phyloP scores from a whole-genome alignment of 768 basidiomycete species.

The Suillus luteus region DNA sequence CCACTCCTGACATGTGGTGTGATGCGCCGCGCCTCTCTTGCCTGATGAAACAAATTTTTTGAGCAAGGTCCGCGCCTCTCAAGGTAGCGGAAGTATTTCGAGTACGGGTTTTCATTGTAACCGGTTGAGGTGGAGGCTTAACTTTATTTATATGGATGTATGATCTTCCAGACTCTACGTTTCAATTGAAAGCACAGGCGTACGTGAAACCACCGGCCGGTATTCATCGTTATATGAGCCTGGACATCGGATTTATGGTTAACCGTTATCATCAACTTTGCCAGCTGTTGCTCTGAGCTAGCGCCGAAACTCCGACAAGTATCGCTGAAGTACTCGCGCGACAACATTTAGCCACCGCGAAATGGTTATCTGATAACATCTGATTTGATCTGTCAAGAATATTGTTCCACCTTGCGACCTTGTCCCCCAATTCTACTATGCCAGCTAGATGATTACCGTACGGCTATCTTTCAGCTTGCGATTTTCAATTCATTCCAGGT shows the following conservation, averaged over 20 bases:
- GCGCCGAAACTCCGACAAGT: conserved; percentile 4
- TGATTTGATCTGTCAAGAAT: not conserved
- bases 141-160: not conserved
- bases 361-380: not conserved
- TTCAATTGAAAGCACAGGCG: too few relatives aligned
- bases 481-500: not conserved
- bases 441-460: too few relatives aligned
- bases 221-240: not conserved
- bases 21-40: not conserved
- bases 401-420: not conserved
- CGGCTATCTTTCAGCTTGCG: too few relatives aligned
- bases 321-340: not conserved
- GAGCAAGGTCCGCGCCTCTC: not conserved
- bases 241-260: not conserved
- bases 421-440: too few relatives aligned
- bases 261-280: not conserved
- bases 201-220: not conserved
- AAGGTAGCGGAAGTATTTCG: too few relatives aligned
- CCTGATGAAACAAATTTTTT: not conserved
- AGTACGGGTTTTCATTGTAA: too few relatives aligned
- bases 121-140: not conserved
- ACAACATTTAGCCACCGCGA: not conserved
- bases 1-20: not conserved
- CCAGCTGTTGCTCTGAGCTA: too few relatives aligned
- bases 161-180: not conserved